phyloP scores from a whole-genome alignment of 768 basidiomycete genomes.

The Auriscalpium microsporum region DNA sequence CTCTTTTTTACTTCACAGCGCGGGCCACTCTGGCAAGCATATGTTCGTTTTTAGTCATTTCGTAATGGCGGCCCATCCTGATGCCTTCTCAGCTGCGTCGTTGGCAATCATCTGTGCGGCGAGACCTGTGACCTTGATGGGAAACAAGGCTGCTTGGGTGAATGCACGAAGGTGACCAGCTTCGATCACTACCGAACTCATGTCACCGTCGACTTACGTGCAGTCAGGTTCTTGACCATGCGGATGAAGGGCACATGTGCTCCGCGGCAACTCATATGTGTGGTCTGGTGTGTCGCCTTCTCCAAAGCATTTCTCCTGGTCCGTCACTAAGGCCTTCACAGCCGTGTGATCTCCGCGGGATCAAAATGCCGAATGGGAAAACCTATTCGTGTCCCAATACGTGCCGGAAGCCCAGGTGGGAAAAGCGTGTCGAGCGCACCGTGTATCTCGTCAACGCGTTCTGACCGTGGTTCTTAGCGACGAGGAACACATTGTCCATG shows the following conservation, averaged over 20 bases:
- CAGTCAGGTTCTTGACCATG: conserved; percentile 38
- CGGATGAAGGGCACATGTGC: conserved; percentile 43
- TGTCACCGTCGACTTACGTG: neutral
- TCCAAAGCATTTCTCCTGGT: neutral
- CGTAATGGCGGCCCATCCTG: neutral
- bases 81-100: conserved; percentile 36
- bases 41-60: conserved; percentile 29
- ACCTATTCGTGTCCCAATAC: conserved; percentile 6
- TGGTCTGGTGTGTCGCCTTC: conserved; percentile 33
- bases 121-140: conserved; percentile 36
- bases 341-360: conserved; percentile 10
- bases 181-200: neutral
- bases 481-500: conserved; percentile 35
- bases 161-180: conserved; percentile 42
- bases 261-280: conserved; percentile 47
- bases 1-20: conserved; percentile 27
- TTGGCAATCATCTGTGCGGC: conserved; percentile 46
- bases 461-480: conserved; percentile 26
- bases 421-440: neutral
- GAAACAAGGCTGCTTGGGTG: conserved; percentile 40
- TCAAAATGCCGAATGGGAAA: neutral
- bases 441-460: too few relatives aligned
- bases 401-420: conserved; percentile 4
- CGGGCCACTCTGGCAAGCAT: conserved; percentile 49
- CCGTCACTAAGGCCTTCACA: neutral